Conservation (phyloP, 2,329 filamentous ascomycete genomes). For the Tolypocladium guangdongense region DNA sequence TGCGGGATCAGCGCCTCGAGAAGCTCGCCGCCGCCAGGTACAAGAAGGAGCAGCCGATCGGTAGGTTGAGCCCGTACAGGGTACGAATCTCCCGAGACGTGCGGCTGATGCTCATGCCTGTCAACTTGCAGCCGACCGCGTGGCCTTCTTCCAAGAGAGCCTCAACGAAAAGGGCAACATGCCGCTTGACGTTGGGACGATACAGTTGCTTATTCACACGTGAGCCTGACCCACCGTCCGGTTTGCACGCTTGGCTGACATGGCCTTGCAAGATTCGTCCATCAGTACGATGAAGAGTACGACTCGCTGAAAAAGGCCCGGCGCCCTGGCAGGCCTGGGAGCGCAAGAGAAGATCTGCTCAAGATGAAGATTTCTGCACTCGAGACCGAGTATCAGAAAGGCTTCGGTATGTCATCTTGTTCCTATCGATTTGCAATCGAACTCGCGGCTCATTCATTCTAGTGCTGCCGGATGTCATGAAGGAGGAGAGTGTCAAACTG, state of each 20-base stretch:
- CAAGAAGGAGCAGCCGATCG: conserved; percentile 63
- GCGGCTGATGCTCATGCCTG: neutral
- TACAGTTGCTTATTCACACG: conserved; percentile 53
- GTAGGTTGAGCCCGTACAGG: conserved; percentile 33
- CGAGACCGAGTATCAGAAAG: conserved; percentile 68
- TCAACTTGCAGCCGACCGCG: conserved; percentile 21
- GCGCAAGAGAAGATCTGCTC: conserved; percentile 65
- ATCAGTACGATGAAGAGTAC: conserved; percentile 62
- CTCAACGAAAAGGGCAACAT: conserved; percentile 36
- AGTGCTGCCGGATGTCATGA: conserved; percentile 67
- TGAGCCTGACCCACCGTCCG: conserved; percentile 23
- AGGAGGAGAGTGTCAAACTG: conserved; percentile 50
- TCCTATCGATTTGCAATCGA: neutral
- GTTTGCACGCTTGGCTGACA: conserved; percentile 14
- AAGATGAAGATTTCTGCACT: conserved; percentile 60
- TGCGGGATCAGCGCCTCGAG: conserved; percentile 72
- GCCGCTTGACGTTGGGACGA: conserved; percentile 41
- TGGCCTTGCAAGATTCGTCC: conserved; percentile 40
- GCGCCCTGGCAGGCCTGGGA: conserved; percentile 69
- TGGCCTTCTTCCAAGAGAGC: conserved; percentile 57
- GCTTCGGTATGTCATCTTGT: conserved; percentile 51
- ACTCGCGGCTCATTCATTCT: neutral
- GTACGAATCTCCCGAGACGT: neutral
- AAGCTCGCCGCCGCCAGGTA: conserved; percentile 58
- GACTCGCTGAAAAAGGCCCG: conserved; percentile 54